These are phyloP conservation scores for Talaromyces islandicus DNA, from an alignment of 2,329 filamentous ascomycete genomes.

Conservation along the genomic window DNA sequence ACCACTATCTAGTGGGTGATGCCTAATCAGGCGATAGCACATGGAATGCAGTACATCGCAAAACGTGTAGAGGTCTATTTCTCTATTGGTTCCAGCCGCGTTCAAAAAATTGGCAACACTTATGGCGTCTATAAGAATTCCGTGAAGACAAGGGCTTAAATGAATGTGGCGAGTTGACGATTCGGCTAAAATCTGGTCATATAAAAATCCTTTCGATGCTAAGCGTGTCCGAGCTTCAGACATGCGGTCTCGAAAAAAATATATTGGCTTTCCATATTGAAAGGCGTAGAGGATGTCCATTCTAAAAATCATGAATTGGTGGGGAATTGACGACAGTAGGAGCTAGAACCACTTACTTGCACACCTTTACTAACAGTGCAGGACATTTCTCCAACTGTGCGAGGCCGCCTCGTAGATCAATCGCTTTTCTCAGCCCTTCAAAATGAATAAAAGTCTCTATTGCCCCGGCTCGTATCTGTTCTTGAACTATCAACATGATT, in stretches of 20 bases:
- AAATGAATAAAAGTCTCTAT: constrained; percentile 5
- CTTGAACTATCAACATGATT: constrained; percentile 8
- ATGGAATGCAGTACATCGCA: constrained; percentile 2
- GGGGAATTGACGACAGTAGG: background rate
- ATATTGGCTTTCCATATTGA: constrained; percentile 3
- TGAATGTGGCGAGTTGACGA: background rate
- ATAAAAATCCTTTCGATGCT: constrained; percentile 1
- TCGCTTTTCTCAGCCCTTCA: background rate
- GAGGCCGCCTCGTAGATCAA: constrained; percentile 5
- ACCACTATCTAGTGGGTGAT: constrained; percentile 1
- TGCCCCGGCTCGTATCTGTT: constrained; percentile 2
- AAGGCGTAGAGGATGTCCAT: constrained; percentile 8
- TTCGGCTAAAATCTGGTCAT: background rate
- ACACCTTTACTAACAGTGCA: constrained; percentile 2
- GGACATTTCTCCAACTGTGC: constrained; percentile 1
- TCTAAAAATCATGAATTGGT: background rate
- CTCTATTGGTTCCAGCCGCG: background rate
- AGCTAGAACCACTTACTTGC: constrained; percentile 1
- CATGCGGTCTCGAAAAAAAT: constrained; percentile 5
- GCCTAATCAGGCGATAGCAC: constrained; percentile 4
- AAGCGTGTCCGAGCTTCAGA: background rate
- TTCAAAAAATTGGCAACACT: constrained; percentile 3
- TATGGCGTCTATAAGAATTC: constrained; percentile 4
- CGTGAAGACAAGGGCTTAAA: background rate
- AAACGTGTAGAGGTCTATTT: constrained; percentile 1